Percentiles rank a stretch among this genome's conserved stretches.
Conservation (phyloP, 805 yeast species). For the Yamadazyma sp. region DNA sequence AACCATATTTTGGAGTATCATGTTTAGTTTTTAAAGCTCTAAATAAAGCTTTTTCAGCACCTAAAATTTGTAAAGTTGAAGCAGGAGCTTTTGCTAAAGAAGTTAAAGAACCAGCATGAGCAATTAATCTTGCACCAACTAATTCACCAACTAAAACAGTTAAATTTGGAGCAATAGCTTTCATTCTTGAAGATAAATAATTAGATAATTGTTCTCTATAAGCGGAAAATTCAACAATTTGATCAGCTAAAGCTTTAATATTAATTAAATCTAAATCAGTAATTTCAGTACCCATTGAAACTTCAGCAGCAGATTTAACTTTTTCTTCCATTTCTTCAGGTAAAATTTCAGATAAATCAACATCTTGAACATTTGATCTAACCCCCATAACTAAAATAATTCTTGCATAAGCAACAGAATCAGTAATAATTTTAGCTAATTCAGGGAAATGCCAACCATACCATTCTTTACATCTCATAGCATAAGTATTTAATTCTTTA, state of each 20-base stretch:
- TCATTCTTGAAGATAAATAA: slow-evolving; percentile 92
- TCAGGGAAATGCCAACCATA: slow-evolving; percentile 99
- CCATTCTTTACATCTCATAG: slow-evolving; percentile 99
- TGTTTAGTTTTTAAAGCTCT: slow-evolving; percentile 98
- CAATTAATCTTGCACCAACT: slow-evolving; percentile 96
- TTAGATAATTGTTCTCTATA: slow-evolving; percentile 95
- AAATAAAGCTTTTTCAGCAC: slow-evolving; percentile 98
- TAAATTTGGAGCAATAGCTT: slow-evolving; percentile 97
- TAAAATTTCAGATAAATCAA: slow-evolving; percentile 63
- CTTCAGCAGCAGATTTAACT: slow-evolving; percentile 95
- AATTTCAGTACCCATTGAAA: slow-evolving; percentile 99
- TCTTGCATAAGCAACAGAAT: slow-evolving; percentile 94
- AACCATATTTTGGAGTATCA: slow-evolving; percentile 98
- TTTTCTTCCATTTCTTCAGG: slow-evolving; percentile 48
- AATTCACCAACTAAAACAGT: slow-evolving; percentile 95
- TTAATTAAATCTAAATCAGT: slow-evolving; percentile 85
- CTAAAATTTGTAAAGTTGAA: slow-evolving; percentile 95
- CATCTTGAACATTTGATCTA: slow-evolving; percentile 84
- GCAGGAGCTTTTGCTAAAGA: slow-evolving; percentile 98
- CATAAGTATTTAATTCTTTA: slow-evolving; percentile 95
- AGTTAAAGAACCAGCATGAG: slow-evolving; percentile 93
- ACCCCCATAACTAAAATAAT: slow-evolving; percentile 91
- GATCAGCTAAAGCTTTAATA: slow-evolving; percentile 89
- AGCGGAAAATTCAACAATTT: slow-evolving; percentile 91
- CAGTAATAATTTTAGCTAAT: slow-evolving; percentile 93